Evolutionary conservation across 2,329 filamentous ascomycete genomes (phyloP).

Genomic region (Botryosphaeria dothidea): DNA sequence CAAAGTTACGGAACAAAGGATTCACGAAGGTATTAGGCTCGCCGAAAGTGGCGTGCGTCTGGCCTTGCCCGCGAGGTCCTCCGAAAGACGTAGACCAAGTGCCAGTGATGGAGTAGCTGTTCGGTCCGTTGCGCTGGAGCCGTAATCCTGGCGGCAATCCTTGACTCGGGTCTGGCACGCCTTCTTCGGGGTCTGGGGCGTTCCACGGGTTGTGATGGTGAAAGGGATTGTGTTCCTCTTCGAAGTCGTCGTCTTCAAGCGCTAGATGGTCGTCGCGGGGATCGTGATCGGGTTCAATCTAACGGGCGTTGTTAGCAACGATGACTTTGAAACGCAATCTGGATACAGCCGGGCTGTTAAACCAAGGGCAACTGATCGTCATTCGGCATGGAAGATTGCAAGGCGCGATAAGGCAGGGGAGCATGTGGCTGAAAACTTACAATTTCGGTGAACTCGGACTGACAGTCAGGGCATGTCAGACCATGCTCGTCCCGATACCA

Average conservation of each 20-base stretch:
- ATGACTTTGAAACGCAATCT: background rate
- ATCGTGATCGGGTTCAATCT: slow-evolving; percentile 57
- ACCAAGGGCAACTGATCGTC: background rate
- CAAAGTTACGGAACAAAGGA: slow-evolving; percentile 43
- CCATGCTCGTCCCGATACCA: slow-evolving; percentile 75
- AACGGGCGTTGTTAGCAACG: slow-evolving; percentile 24
- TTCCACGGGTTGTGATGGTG: slow-evolving; percentile 52
- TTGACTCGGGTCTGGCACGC: slow-evolving; percentile 23
- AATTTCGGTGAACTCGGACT: slow-evolving; percentile 80
- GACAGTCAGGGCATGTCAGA: slow-evolving; percentile 75
- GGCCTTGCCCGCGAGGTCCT: slow-evolving; percentile 30
- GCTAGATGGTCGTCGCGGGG: slow-evolving; percentile 52
- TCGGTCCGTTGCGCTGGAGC: slow-evolving; percentile 38
- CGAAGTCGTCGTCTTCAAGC: slow-evolving; percentile 29
- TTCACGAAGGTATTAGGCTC: slow-evolving; percentile 23
- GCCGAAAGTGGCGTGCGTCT: slow-evolving; percentile 11
- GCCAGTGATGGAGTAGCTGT: slow-evolving; percentile 36
- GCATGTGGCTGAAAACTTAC: slow-evolving; percentile 54
- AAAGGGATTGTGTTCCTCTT: slow-evolving; percentile 33
- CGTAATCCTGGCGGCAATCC: slow-evolving; percentile 37
- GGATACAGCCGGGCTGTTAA: background rate
- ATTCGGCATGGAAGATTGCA: background rate
- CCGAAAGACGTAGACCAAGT: slow-evolving; percentile 26
- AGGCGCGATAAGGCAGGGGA: slow-evolving; percentile 1
- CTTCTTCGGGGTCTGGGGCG: slow-evolving; percentile 51